Conservation (phyloP, 1,284 basidiomycete species). For the Ustilago crameri region DNA sequence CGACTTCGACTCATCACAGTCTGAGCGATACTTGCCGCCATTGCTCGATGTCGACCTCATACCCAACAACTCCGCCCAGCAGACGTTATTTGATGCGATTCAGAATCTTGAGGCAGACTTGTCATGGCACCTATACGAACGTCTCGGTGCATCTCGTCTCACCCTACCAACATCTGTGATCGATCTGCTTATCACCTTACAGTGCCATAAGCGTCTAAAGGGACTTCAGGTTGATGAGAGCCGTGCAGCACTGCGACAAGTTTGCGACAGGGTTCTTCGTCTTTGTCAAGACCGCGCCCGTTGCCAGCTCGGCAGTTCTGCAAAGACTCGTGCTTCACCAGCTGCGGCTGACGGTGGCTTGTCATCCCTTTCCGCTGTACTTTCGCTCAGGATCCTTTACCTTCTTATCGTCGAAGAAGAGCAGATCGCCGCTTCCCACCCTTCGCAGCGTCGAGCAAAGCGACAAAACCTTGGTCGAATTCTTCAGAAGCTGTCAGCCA, state of each 20-base stretch:
- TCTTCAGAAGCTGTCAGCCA: slow-evolving; percentile 8
- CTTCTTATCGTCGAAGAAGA: slow-evolving; percentile 42
- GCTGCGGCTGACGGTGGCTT: neutral
- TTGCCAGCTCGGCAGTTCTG: slow-evolving; percentile 14
- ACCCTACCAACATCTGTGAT: slow-evolving; percentile 11
- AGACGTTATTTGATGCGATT: slow-evolving; percentile 17
- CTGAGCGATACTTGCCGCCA: slow-evolving; percentile 35
- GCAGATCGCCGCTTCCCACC: slow-evolving; percentile 21
- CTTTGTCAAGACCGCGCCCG: slow-evolving; percentile 23
- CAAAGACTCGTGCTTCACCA: neutral
- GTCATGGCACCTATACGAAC: slow-evolving; percentile 30
- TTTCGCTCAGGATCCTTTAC: slow-evolving; percentile 34
- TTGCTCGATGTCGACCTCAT: slow-evolving; percentile 19
- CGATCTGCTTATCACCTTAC: slow-evolving; percentile 28
- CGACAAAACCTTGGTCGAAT: slow-evolving; percentile 8
- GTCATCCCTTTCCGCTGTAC: slow-evolving; percentile 6
- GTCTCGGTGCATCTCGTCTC: slow-evolving; percentile 21
- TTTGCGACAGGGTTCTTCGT: slow-evolving; percentile 27
- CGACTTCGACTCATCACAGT: neutral
- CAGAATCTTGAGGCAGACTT: slow-evolving; percentile 28
- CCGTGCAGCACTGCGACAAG: slow-evolving; percentile 16
- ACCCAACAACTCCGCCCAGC: slow-evolving; percentile 13
- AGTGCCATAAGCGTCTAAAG: slow-evolving; percentile 34
- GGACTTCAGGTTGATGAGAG: slow-evolving; percentile 11
- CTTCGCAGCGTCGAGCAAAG: neutral